These are phyloP conservation scores for Debaryomycetaceae sp. DNA, from an alignment of 1,139 yeast genomes.

Conservation along the genomic window DNA sequence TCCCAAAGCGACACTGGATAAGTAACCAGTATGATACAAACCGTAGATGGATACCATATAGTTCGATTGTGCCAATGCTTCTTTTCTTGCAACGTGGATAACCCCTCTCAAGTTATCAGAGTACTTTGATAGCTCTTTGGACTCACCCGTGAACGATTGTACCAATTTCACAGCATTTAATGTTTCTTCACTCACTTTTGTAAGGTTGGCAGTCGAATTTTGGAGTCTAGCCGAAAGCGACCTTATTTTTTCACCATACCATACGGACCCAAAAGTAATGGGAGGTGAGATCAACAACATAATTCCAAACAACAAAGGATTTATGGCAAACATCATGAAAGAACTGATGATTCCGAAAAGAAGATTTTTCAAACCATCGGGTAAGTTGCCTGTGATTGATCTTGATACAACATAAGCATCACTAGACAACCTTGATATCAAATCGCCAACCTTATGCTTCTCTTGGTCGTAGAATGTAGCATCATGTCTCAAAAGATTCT, in stretches of 20 bases:
- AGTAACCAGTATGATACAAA: conserved; percentile 44
- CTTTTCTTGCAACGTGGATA: conserved; percentile 41
- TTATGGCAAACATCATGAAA: conserved; percentile 46
- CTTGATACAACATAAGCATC: conserved; percentile 52
- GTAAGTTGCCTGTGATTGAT: conserved; percentile 45
- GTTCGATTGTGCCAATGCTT: conserved; percentile 47
- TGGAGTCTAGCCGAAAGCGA: conserved; percentile 42
- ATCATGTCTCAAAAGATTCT: conserved; percentile 49
- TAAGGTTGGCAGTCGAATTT: conserved; percentile 46
- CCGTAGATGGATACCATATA: conserved; percentile 45
- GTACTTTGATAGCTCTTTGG: conserved; percentile 39
- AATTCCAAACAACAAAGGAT: conserved; percentile 44
- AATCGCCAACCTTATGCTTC: conserved; percentile 54
- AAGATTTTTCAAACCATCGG: conserved; percentile 47
- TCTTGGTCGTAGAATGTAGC: conserved; percentile 49
- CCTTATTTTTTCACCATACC: conserved; percentile 48
- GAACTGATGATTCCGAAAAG: conserved; percentile 43
- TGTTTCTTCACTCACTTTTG: conserved; percentile 46
- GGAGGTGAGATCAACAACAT: conserved; percentile 54
- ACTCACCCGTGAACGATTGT: conserved; percentile 47
- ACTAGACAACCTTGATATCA: conserved; percentile 49
- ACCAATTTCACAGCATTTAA: conserved; percentile 42
- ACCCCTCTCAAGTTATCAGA: conserved; percentile 40
- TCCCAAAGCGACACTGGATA: conserved; percentile 45
- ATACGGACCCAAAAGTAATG: conserved; percentile 48